Base-by-base conservation (phyloP, 2,329 filamentous ascomycete genomes). In the Penicillium sumatraense region DNA sequence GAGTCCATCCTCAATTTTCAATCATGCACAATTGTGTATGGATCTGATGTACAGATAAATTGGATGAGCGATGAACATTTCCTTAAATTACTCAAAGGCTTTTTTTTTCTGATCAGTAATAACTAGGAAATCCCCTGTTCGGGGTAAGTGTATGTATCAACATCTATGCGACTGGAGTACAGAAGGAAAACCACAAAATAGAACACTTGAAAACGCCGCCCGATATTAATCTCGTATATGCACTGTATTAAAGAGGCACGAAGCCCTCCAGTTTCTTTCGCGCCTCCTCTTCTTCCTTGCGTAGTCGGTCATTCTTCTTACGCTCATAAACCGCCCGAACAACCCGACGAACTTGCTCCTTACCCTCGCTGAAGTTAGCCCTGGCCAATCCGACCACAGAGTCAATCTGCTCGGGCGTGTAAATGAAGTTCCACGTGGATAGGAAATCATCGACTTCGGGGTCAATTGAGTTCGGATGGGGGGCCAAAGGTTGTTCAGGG, bases 351-450 rank as follows among this genome's bases (percentile, higher is more conserved):
- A 95, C 90, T 73, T 90, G 86, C 53, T 90, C 89, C 47, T 85
- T 84, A 1, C 93, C 92, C 71, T 96, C 91, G 5, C 85, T 81
- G 64, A 91, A 99, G 73, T 99, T 99, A 10, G 91, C 91, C 52
- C 86, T 83, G 1, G 95, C 93, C 24, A 99, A 82, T 5, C 83
- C 81, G 2, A 96, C 89, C 0, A 96, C 91, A 23, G 85, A 84
- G 64, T 98, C 93, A 49, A 99, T 87, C 72, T 99, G 89, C 54
- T 95, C 88, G 0, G 92, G 88, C 2, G 90, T 96, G 73, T 98
- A 99, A 26, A 97, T 87, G 71, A 98, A 98, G 71, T 99, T 99
- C 95, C 95, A 99, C 0, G 95, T 99, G 63, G 87, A 91, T 79
- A 98, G 86, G 74, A 92, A 98, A 57, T 96, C 91, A 50, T 86